phyloP scores from a whole-genome alignment of 169 alveolate genomes.

The Eimeria acervulina region DNA sequence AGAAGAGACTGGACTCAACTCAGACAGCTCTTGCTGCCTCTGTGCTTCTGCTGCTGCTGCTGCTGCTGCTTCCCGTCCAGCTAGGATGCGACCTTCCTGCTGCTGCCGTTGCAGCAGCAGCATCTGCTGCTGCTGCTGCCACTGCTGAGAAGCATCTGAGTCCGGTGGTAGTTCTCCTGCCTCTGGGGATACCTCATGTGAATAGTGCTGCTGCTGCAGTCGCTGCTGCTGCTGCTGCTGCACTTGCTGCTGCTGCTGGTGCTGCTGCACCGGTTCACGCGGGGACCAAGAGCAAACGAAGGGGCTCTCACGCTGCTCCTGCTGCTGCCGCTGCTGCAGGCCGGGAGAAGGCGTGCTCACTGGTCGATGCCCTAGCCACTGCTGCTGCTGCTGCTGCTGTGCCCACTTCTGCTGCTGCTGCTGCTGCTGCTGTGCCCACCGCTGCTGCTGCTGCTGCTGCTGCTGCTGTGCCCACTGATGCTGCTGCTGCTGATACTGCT shows the following conservation, averaged over 20 bases:
- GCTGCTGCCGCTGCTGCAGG: neutral
- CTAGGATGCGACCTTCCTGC: neutral
- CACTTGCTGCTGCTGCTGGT: slow-evolving; percentile 4
- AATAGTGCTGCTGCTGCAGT: neutral
- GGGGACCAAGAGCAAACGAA: neutral
- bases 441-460: neutral
- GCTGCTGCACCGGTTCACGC: neutral
- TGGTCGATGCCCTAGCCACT: neutral
- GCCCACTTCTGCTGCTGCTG: neutral
- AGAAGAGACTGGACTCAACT: neutral
- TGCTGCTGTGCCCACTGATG: neutral
- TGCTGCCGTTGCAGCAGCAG: neutral
- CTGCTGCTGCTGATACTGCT: neutral
- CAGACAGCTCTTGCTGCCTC: neutral
- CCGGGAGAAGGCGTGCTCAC: neutral
- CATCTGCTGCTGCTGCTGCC: slow-evolving; percentile 13
- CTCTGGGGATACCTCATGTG: neutral
- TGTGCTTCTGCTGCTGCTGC: neutral
- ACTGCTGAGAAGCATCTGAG: neutral
- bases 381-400: neutral
- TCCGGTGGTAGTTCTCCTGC: neutral
- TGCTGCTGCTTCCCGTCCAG: neutral
- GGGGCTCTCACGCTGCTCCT: neutral
- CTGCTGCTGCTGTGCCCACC: neutral
- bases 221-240: slow-evolving; percentile 24